Evolutionary conservation across 192 early-diverging fungal genomes (phyloP), one percentile per base, ranked within the genome.

Genomic region (Coemansia sp.): DNA sequence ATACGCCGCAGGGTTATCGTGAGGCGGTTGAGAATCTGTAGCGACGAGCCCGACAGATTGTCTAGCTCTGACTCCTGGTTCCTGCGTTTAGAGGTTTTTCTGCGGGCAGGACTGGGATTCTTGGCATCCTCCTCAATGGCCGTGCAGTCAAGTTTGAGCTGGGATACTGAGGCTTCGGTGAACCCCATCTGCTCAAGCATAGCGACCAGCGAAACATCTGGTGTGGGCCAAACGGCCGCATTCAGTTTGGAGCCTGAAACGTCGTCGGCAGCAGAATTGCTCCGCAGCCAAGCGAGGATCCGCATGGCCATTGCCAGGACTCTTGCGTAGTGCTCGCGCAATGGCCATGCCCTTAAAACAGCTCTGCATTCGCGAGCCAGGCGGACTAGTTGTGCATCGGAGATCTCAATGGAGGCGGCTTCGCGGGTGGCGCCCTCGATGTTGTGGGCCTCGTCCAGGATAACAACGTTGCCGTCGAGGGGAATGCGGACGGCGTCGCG

Each of bases 381-480:
- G 5, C 42, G 10, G 2, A 52, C 40, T 8, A 85, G 55, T 22
- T 83, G 79, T 2, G 50, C n/a, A 48, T 82, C 74, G 11, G 65
- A 73, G 7, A 86, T 61, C 56, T 83, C 81, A 29, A 68, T 54
- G 0, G 86, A 86, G 2, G 70, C 77, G 40, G 86, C 71, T 0
- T 78, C 70, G 19, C 87, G 75, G 8, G 83, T 68, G 2, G 74
- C 74, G 55, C 84, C 81, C 55, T 88, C 87, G 17, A 87, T 82
- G 54, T 87, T 88, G 61, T 86, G 85, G 0, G 84, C 84, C 65
- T 88, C 87, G 56, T 88, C 87, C 9, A 88, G 40, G 13, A 88
- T 87, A 11, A 88, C 74, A 17, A 88, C 57, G 15, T 52, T 72
- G 44, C 63, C 63, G 9, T 70, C 66, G 11, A 86, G 68, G 3